Evolutionary conservation across 2,329 filamentous ascomycete species (phyloP).

Genomic region (Mariannaea sp.): DNA sequence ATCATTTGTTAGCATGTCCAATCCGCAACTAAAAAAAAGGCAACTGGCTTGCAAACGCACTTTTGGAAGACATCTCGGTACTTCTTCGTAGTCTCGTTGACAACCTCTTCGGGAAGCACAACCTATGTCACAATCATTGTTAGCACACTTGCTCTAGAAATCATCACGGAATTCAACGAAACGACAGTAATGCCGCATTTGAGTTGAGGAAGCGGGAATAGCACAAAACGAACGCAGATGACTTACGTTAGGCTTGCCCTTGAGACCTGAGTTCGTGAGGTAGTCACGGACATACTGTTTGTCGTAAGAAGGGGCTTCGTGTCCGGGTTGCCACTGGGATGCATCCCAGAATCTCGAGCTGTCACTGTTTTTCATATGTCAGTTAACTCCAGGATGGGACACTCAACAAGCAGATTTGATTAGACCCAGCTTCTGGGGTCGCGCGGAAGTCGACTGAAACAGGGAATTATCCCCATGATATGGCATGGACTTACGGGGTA

Average conservation of each 20-base stretch:
- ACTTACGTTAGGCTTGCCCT: conserved; percentile 37
- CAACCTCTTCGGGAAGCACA: conserved; percentile 75
- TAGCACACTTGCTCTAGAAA: background rate
- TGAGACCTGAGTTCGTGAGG: conserved; percentile 70
- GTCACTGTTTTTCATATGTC: conserved; percentile 47
- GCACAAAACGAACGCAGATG: background rate
- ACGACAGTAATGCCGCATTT: too few relatives aligned
- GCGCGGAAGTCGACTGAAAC: background rate
- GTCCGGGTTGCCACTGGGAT: conserved; percentile 62
- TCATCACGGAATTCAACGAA: too few relatives aligned
- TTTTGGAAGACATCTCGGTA: conserved; percentile 15
- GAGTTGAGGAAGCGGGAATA: too few relatives aligned
- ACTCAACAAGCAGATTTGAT: background rate
- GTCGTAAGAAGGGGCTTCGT: conserved; percentile 81
- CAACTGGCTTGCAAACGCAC: background rate
- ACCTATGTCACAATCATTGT: background rate
- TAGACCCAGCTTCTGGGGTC: too few relatives aligned
- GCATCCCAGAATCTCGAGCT: conserved; percentile 85
- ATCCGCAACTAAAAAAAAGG: background rate
- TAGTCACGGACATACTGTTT: conserved; percentile 86
- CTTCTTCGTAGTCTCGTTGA: conserved; percentile 60
- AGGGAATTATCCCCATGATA: background rate
- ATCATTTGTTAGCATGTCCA: background rate
- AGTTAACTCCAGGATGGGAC: too few relatives aligned
- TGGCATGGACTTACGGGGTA: background rate